Conservation (phyloP, 2,329 filamentous ascomycete species). For the Sphaceloma murrayae region DNA sequence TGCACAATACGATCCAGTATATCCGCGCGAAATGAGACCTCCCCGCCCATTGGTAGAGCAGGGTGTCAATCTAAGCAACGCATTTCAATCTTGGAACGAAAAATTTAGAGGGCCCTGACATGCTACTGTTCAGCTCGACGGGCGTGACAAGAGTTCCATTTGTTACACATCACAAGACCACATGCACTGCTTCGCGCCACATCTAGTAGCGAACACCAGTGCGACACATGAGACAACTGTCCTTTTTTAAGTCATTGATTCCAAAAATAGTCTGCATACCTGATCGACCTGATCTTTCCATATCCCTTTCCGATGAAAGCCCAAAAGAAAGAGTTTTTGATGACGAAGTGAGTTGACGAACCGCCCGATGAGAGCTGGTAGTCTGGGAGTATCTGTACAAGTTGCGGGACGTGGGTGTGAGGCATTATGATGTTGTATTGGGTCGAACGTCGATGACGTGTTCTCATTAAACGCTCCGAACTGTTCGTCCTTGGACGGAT, state of each 20-base stretch:
- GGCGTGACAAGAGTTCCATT: slow-evolving; percentile 15
- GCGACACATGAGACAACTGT: too few species aligned
- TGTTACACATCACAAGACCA: background rate
- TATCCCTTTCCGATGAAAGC: too few species aligned
- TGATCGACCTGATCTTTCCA: too few species aligned
- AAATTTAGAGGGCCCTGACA: slow-evolving; percentile 1
- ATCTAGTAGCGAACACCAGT: too few species aligned
- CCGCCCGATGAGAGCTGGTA: too few species aligned
- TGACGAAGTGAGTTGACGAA: too few species aligned
- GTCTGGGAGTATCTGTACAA: slow-evolving; percentile 12
- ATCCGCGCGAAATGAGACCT: slow-evolving; percentile 15
- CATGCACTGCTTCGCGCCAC: background rate
- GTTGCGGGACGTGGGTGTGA: background rate
- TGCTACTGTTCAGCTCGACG: slow-evolving; percentile 8
- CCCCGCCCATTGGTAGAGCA: background rate
- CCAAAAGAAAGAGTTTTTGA: too few species aligned
- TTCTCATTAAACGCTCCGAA: slow-evolving; percentile 17
- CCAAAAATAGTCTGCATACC: too few species aligned
- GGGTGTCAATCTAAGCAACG: slow-evolving; percentile 13
- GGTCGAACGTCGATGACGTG: too few species aligned
- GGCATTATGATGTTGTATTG: slow-evolving; percentile 7
- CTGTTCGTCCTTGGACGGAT: background rate
- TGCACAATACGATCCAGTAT: background rate
- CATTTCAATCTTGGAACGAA: slow-evolving; percentile 8
- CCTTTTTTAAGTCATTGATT: too few species aligned